phyloP scores from a whole-genome alignment of 306 rosid species.

The Quillaja saponaria region DNA sequence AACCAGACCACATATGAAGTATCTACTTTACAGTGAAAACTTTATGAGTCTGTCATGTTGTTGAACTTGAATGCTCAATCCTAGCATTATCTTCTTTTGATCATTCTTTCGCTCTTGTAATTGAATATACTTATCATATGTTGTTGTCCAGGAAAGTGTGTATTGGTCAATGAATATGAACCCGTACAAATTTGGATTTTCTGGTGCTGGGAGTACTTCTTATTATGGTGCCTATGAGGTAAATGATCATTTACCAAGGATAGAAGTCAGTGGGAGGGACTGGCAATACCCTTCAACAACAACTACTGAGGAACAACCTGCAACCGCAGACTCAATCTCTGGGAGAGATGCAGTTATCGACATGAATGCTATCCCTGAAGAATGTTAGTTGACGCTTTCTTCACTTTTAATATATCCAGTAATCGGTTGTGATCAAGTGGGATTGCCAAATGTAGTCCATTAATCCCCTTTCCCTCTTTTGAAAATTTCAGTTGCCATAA shows the following conservation, averaged over 20 bases:
- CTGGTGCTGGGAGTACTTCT: conserved; percentile 61
- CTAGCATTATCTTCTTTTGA: neutral
- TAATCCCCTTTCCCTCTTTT: neutral
- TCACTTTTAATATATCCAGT: conserved; percentile 10
- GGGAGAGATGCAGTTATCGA: conserved; percentile 52
- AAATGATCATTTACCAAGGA: conserved; percentile 66
- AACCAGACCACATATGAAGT: neutral
- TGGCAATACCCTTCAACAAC: conserved; percentile 67
- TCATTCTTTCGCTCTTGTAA: too few relatives aligned
- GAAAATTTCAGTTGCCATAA: too few relatives aligned
- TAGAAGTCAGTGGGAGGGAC: conserved; percentile 61
- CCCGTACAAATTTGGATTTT: conserved; percentile 69
- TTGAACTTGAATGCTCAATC: neutral
- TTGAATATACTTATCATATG: conserved; percentile 2
- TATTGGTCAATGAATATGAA: conserved; percentile 93
- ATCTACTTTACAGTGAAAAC: neutral
- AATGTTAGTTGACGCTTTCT: conserved; percentile 57
- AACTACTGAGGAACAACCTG: conserved; percentile 51
- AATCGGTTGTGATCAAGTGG: too few relatives aligned
- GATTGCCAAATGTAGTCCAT: neutral
- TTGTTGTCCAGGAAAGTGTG: conserved; percentile 58
- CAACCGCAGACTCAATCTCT: conserved; percentile 51
- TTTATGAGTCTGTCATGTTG: neutral
- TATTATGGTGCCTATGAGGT: conserved; percentile 69
- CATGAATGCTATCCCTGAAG: conserved; percentile 71